These are phyloP conservation scores for Wickerhamomyces chambardii DNA, from an alignment of 805 yeast species.

Conservation along the genomic window DNA sequence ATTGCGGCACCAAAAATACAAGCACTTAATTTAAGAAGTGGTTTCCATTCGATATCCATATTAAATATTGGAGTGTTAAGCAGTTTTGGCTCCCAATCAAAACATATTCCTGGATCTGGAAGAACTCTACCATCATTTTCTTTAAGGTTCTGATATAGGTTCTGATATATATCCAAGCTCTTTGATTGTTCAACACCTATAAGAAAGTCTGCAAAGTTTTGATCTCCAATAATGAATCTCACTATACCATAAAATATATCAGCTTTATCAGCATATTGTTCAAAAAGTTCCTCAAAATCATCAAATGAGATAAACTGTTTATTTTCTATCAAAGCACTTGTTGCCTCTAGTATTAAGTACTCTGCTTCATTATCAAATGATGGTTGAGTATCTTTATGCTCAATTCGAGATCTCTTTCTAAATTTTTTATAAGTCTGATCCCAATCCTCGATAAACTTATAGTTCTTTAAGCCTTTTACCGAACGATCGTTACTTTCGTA, in stretches of 20 bases:
- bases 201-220: constrained; percentile 1
- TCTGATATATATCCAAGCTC: too few species aligned
- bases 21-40: constrained; percentile 1
- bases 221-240: constrained; percentile 3
- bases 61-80: not conserved
- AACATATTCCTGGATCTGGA: not conserved
- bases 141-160: too few species aligned
- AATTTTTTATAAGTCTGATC: too few species aligned
- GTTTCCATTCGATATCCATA: not conserved
- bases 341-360: too few species aligned
- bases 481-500: too few species aligned
- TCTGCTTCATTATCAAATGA: too few species aligned
- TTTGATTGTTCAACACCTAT: constrained; percentile 7
- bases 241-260: constrained; percentile 1
- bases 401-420: too few species aligned
- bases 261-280: constrained; percentile 1
- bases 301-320: constrained; percentile 3
- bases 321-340: not conserved
- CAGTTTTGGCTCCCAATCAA: constrained; percentile 2
- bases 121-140: not conserved
- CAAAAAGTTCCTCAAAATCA: constrained; percentile 3
- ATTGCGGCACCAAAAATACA: constrained; percentile 3
- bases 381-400: too few species aligned
- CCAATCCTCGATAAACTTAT: too few species aligned
- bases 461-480: too few species aligned